Conservation (phyloP, 345 rosid species). For the Brassica napus region DNA sequence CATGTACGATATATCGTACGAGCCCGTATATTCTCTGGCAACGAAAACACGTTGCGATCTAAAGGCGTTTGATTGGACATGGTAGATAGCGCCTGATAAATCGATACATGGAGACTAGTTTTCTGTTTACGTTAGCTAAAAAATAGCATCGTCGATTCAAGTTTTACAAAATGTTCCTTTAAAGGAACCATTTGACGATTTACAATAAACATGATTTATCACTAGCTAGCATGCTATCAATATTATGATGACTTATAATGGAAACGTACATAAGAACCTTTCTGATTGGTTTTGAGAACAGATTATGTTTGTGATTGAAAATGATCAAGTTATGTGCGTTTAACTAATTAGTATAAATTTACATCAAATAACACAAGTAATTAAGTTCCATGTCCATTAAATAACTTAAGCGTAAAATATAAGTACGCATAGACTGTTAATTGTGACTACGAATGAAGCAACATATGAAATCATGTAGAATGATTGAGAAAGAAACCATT, state of each 20-base stretch:
- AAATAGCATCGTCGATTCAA: neutral
- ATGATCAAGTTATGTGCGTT: neutral
- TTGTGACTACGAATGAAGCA: conserved; percentile 16
- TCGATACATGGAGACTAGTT: neutral
- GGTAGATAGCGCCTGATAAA: neutral
- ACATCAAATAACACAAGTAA: neutral
- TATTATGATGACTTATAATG: neutral
- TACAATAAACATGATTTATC: conserved; percentile 2
- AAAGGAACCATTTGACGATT: neutral
- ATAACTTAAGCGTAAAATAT: conserved; percentile 1
- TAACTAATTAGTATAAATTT: neutral
- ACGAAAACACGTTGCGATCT: conserved; percentile 5
- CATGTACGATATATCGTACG: conserved; percentile 25
- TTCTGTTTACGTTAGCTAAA: neutral
- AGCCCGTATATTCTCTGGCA: neutral
- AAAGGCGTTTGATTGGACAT: neutral
- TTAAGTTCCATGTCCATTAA: neutral
- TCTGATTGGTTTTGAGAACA: neutral
- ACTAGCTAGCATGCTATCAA: neutral
- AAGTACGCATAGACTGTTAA: conserved; percentile 26
- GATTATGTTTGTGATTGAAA: conserved; percentile 8
- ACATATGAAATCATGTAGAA: conserved; percentile 17
- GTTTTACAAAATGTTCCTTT: neutral
- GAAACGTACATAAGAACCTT: conserved; percentile 10
- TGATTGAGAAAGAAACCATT: conserved; percentile 11